Evolutionary conservation across 768 basidiomycete genomes (phyloP), one percentile per base, ranked within the genome.

Genomic region (Amylocystis lapponica): DNA sequence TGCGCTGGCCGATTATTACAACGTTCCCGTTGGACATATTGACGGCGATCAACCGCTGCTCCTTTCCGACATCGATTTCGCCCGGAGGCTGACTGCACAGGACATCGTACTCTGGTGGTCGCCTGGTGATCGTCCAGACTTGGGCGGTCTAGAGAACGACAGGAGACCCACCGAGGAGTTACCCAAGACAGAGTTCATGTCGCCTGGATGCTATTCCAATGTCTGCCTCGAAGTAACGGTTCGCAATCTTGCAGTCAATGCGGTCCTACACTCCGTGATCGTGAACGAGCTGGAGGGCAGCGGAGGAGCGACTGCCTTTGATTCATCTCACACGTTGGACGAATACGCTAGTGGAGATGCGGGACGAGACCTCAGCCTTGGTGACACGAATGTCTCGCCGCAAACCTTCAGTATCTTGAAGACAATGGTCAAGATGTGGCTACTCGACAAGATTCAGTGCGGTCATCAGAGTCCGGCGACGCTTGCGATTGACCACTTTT

Each of bases 51-150:
- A 88, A 33, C 83, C 91, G 1, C 68, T 97, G n/a, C 73, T 85
- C 53, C 68, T 95, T 36, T 80, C 92, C 1, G 96, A 99, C 53
- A 72, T 99, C 51, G 85, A 80, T 50, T 96, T 97, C 54, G 89
- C 96, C 2, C 81, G 95, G 5, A 79, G 88, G 31, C 66, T 98
- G 41, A 68, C 84, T 23, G 81, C 83, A 36, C 90, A 97, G 49
- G 96, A 98, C 55, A 81, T 89, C 56, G 71, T 97, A 3, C 70
- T 99, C 3, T 99, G 96, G 96, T 99, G 96, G 96, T 95, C 96
- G 8, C 75, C 85, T 2, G 79, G 83, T 3, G 81, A 89, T 23
- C 76, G 77, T 16, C 94, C 96, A 3, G 96, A 99, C 65, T 72
- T 98, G 0, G 96, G 96, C 26, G 96, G 96, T 3, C 76, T 84